Percentiles rank a stretch among this genome's conserved stretches.
phyloP scores from a whole-genome alignment of 192 early-diverging fungal genomes.

The Phycomyces nitens region DNA sequence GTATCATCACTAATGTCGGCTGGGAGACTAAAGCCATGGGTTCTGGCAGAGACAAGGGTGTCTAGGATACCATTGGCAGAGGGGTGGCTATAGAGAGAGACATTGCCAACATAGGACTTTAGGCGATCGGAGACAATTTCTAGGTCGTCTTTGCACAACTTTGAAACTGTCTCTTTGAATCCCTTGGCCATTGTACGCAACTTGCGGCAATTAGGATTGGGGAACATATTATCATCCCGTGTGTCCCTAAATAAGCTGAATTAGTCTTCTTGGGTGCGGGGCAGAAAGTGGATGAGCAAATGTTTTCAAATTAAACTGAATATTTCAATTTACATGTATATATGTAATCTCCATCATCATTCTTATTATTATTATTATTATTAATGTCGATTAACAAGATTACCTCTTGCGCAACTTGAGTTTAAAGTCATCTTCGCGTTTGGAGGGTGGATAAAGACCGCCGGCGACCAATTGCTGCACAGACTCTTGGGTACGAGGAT shows the following conservation, averaged over 20 bases:
- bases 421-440: conserved; percentile 8
- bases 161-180: conserved; percentile 19
- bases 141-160: conserved; percentile 23
- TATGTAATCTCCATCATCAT: no score
- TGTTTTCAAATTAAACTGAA: no score
- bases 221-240: conserved; percentile 31
- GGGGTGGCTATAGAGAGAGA: conserved; percentile 32
- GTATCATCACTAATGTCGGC: conserved; percentile 23
- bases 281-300: no score
- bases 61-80: conserved; percentile 40
- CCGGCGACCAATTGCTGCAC: conserved; percentile 36
- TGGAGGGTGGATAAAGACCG: conserved; percentile 34
- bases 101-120: conserved; percentile 28
- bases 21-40: conserved; percentile 31
- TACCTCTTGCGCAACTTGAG: conserved; percentile 37
- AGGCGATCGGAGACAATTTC: conserved; percentile 14
- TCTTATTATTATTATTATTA: no score
- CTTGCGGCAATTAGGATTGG: conserved; percentile 32
- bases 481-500: conserved; percentile 36
- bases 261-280: not conserved
- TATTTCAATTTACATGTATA: no score
- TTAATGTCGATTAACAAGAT: no score
- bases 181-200: conserved; percentile 27
- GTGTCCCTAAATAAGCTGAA: conserved; percentile 19
- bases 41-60: conserved; percentile 32